A percentile compares a stretch with the other conserved stretches of the same genome.
Conservation (phyloP, 768 basidiomycete species). For the Agaricus bisporus region DNA sequence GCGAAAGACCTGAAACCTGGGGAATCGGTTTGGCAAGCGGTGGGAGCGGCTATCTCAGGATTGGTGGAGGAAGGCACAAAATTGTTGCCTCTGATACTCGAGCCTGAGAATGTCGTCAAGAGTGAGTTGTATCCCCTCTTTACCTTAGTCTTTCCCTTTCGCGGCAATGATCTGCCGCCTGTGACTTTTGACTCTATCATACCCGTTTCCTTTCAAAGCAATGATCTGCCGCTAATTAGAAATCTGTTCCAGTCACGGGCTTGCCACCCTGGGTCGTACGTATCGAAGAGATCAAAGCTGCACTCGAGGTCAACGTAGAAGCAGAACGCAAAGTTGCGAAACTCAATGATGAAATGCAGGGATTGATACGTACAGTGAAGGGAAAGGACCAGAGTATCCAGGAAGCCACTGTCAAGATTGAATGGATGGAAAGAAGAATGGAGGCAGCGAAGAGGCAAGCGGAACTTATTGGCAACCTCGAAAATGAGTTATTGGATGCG, state of each 20-base stretch:
- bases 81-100: constrained; percentile 65
- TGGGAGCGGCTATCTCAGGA: constrained; percentile 61
- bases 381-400: constrained; percentile 87
- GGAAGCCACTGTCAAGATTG: constrained; percentile 87
- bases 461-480: constrained; percentile 76
- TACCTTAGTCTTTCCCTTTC: no score
- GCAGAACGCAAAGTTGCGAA: constrained; percentile 85
- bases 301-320: constrained; percentile 81
- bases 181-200: not conserved
- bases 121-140: constrained; percentile 38
- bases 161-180: no score
- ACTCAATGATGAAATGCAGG: constrained; percentile 86
- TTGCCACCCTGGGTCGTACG: constrained; percentile 82
- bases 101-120: constrained; percentile 72
- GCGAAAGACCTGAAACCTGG: constrained; percentile 64
- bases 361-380: constrained; percentile 77
- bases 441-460: constrained; percentile 89
- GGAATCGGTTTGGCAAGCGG: constrained; percentile 69
- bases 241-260: constrained; percentile 47
- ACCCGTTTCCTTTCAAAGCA: not conserved
- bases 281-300: constrained; percentile 77
- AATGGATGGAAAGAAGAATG: constrained; percentile 90
- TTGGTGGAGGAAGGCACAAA: constrained; percentile 67
- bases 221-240: no score
- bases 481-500: constrained; percentile 71